Base-by-base conservation (phyloP, 441 rosid species). In the Croton setiger region DNA sequence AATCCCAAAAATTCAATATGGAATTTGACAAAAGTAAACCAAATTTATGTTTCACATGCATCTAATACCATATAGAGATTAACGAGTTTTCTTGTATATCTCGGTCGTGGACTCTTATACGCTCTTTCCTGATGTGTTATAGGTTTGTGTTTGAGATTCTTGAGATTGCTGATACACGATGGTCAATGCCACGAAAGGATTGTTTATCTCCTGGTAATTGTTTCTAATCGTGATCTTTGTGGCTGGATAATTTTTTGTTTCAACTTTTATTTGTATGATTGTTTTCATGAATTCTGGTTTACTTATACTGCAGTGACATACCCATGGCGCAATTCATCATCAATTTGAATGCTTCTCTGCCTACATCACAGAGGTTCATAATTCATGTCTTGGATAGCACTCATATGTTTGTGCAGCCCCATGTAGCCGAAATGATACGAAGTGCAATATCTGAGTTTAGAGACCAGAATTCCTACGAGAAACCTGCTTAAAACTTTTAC, bases 161-260 rank as follows among this genome's bases (percentile, higher is more conserved):
- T 13, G 45, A 51, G 45, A 47, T 63, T 63, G 54, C 53, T 67
- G 62, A 61, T 58, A 11, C 33, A 15, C 62, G 66, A 90, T 93
- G 97, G 97, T 91, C 48, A 91, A 87, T 64, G 98, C 96, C 8
- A 93, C 87, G 56, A 87, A 91, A 84, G 97, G 98, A 70, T 79
- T 93, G 55, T 86, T 91, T 75, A 75, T 93, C 47, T 80, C 97
- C 57, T 93, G 92, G 97, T 93, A 78, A 81, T 47, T 11, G n/a
- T 15, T 15, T 69, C 31, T 27, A 27, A 27, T 27, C 2, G 31
- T 27, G 2, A 2, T 27, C 31, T 27, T 27, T 27, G 31, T 27
- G 31, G 31, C 31, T 27, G 31, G 31, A 27, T 27, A 27, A 27
- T 27, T 27, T 27, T 27, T 27, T 27, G 31, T 27, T 27, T 27